Percentiles rank a stretch among this genome's conserved stretches.
Evolutionary conservation across 2,329 filamentous ascomycete genomes (phyloP).

Genomic region (Diaporthe sp.): DNA sequence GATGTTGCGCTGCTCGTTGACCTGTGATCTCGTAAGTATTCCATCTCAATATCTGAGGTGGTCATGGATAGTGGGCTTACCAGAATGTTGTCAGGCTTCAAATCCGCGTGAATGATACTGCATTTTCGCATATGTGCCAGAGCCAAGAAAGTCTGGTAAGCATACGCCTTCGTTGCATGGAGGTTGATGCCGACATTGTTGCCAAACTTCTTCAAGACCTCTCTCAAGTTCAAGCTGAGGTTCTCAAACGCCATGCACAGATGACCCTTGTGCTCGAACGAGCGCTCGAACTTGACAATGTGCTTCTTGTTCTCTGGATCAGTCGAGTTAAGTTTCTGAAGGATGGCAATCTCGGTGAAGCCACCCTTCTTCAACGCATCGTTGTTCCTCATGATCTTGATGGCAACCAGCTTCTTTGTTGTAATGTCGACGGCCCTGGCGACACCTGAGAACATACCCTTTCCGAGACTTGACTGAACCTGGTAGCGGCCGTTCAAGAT

Average conservation of each 20-base stretch:
- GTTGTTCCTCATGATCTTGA: conserved; percentile 98
- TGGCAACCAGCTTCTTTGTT: conserved; percentile 83
- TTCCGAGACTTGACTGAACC: conserved; percentile 87
- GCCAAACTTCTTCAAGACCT: conserved; percentile 95
- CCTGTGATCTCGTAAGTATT: conserved; percentile 55
- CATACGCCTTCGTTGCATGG: conserved; percentile 87
- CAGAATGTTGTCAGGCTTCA: conserved; percentile 98
- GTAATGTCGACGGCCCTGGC: conserved; percentile 85
- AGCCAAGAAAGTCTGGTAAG: conserved; percentile 93
- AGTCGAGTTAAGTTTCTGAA: conserved; percentile 86
- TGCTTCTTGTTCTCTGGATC: conserved; percentile 94
- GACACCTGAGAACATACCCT: conserved; percentile 98
- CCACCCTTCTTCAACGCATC: conserved; percentile 92
- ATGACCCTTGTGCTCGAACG: conserved; percentile 95
- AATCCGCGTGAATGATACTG: conserved; percentile 93
- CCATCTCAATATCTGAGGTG: neutral
- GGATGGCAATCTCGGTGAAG: conserved; percentile 92
- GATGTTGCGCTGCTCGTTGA: conserved; percentile 84
- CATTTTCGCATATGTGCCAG: conserved; percentile 90
- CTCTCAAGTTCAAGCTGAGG: conserved; percentile 90
- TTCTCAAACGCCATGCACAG: conserved; percentile 98
- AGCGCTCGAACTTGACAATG: conserved; percentile 86
- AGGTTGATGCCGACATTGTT: conserved; percentile 94
- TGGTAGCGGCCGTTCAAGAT: conserved; percentile 90
- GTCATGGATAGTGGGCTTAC: conserved; percentile 57